phyloP scores from a whole-genome alignment of 2,329 filamentous ascomycete species.

The Monosporascus cannonballus region DNA sequence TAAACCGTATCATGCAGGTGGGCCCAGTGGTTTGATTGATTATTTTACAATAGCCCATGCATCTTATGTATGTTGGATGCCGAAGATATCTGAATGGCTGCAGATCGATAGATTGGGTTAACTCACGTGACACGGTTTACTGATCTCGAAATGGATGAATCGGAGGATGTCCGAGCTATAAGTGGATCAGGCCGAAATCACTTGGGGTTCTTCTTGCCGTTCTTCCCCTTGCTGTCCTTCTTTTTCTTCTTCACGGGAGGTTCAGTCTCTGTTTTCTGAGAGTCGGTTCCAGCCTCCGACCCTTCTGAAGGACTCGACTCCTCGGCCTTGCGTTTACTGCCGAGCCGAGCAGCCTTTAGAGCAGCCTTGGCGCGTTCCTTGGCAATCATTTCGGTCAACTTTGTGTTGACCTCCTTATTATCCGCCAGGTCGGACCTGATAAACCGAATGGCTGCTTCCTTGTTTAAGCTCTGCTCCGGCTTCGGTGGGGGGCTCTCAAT shows the following conservation, averaged over 20 bases:
- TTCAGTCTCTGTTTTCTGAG: constrained; percentile 29
- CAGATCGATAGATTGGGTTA: no score
- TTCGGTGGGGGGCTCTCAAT: constrained; percentile 58
- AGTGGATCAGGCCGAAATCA: constrained; percentile 1
- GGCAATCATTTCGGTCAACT: constrained; percentile 49
- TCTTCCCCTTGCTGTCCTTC: constrained; percentile 33
- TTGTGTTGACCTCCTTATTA: constrained; percentile 45
- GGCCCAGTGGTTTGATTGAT: no score
- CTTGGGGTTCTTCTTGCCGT: constrained; percentile 20
- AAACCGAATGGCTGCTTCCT: constrained; percentile 72
- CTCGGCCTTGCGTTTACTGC: constrained; percentile 24
- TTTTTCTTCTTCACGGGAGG: constrained; percentile 33
- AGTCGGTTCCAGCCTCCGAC: constrained; percentile 12
- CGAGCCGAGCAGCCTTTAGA: constrained; percentile 35
- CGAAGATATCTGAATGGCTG: no score
- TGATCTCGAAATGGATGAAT: no score
- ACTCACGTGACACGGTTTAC: no score
- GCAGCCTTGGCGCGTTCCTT: constrained; percentile 49
- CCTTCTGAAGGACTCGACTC: constrained; percentile 12
- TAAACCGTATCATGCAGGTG: no score
- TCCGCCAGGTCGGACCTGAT: constrained; percentile 69
- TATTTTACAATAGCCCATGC: no score
- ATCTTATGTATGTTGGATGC: no score
- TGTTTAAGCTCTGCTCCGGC: constrained; percentile 55
- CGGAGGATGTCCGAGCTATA: no score